Evolutionary conservation across 257 asterid genomes (phyloP).

Genomic region (Rehmannia glutinosa): DNA sequence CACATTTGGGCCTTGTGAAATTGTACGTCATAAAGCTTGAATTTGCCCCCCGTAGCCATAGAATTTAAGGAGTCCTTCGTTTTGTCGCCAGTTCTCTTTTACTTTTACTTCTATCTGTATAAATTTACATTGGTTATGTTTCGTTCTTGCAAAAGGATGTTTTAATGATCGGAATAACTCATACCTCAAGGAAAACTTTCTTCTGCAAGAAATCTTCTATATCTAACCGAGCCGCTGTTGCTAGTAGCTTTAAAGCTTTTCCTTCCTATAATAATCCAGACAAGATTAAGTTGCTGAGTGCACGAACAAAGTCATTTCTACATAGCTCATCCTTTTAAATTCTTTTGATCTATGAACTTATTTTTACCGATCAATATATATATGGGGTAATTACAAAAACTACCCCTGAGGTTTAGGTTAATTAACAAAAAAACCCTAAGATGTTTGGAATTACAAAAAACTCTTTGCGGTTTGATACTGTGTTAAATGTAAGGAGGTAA

Average conservation of each 20-base stretch:
- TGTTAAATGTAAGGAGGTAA: too few relatives aligned
- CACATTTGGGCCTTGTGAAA: background rate
- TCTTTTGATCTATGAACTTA: too few relatives aligned
- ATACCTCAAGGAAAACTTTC: slow-evolving; percentile 90
- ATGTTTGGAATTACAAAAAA: too few relatives aligned
- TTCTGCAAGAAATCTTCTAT: slow-evolving; percentile 98
- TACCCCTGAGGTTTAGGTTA: too few relatives aligned
- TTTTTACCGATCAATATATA: too few relatives aligned
- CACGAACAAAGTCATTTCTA: background rate
- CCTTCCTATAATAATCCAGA: slow-evolving; percentile 58
- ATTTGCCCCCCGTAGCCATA: slow-evolving; percentile 91
- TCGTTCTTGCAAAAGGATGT: background rate
- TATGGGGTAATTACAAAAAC: too few relatives aligned
- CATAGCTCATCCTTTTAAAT: too few relatives aligned
- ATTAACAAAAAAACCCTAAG: too few relatives aligned
- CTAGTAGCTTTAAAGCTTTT: slow-evolving; percentile 86
- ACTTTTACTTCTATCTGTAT: slow-evolving; percentile 87
- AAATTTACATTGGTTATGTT: background rate
- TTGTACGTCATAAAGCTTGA: slow-evolving; percentile 47
- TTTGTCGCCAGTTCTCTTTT: slow-evolving; percentile 93
- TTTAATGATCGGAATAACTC: background rate
- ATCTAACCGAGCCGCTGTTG: slow-evolving; percentile 93
- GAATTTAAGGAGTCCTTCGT: slow-evolving; percentile 89
- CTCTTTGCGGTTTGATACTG: too few relatives aligned
- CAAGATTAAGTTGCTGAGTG: background rate